Evolutionary conservation across 2,329 filamentous ascomycete species (phyloP).

Genomic region (Endoconidiophora polonica): DNA sequence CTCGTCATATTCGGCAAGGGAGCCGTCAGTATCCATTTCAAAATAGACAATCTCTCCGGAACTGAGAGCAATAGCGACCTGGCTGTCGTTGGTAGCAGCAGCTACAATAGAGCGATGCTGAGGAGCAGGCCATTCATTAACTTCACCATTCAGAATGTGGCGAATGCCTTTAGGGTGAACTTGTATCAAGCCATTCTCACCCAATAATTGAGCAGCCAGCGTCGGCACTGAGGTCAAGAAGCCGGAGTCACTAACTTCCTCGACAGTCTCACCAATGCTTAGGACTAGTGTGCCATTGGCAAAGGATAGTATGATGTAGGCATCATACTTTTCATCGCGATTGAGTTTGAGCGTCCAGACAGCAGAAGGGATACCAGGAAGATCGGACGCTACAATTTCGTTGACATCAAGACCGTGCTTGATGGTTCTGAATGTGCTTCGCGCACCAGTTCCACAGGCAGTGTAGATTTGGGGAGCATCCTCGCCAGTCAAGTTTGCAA

Average conservation of each 20-base stretch:
- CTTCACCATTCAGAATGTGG: constrained; percentile 61
- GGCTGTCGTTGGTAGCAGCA: constrained; percentile 79
- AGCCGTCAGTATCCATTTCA: constrained; percentile 85
- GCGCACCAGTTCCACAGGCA: constrained; percentile 71
- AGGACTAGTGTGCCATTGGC: constrained; percentile 79
- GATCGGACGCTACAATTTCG: constrained; percentile 85
- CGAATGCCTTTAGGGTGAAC: constrained; percentile 93
- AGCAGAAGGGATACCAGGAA: constrained; percentile 73
- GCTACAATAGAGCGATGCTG: constrained; percentile 91
- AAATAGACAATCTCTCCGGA: constrained; percentile 97
- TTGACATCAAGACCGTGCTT: constrained; percentile 88
- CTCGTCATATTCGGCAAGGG: constrained; percentile 84
- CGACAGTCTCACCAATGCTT: constrained; percentile 90
- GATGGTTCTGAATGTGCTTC: constrained; percentile 78
- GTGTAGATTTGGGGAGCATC: constrained; percentile 95
- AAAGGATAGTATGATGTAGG: constrained; percentile 91
- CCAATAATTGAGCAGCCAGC: constrained; percentile 81
- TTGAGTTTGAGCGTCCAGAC: constrained; percentile 93
- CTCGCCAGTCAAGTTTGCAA: constrained; percentile 78
- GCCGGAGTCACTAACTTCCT: constrained; percentile 85
- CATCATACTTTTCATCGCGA: constrained; percentile 68
- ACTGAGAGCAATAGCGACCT: constrained; percentile 85
- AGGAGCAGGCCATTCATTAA: constrained; percentile 88
- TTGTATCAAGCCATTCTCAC: constrained; percentile 82
- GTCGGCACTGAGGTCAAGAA: constrained; percentile 82